These are phyloP conservation scores for Lolium rigidum DNA, from an alignment of 176 grass and related monocot genomes.

Conservation along the genomic window DNA sequence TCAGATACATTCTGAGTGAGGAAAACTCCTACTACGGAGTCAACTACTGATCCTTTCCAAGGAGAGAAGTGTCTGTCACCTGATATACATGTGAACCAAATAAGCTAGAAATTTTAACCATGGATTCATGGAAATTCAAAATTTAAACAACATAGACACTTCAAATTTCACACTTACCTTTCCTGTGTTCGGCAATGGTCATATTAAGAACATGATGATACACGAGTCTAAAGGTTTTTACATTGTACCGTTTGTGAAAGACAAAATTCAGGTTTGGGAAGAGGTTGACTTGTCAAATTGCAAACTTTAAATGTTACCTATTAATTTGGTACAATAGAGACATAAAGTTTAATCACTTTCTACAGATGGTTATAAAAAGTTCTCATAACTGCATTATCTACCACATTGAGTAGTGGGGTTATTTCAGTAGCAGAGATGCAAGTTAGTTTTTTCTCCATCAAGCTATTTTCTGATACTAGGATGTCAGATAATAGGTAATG, in stretches of 20 bases:
- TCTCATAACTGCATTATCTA: background rate
- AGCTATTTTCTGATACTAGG: conserved; percentile 16
- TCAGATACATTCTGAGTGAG: conserved; percentile 90
- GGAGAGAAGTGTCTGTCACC: conserved; percentile 78
- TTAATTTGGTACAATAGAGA: conserved; percentile 27
- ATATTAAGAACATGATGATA: conserved; percentile 1
- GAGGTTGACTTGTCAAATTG: conserved; percentile 7
- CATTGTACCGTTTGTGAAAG: background rate
- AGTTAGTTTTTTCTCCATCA: background rate
- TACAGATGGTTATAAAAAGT: conserved; percentile 25
- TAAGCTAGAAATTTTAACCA: conserved; percentile 34
- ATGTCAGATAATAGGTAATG: conserved; percentile 7
- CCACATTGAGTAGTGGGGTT: background rate
- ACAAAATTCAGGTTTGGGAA: conserved; percentile 17
- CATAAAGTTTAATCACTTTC: background rate
- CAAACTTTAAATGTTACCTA: background rate
- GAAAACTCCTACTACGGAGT: conserved; percentile 81
- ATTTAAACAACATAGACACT: background rate
- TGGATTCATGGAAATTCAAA: background rate
- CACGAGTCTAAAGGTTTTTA: background rate
- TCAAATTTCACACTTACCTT: conserved; percentile 1
- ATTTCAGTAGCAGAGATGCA: conserved; percentile 8
- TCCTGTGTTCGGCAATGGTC: conserved; percentile 23
- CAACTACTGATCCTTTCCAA: conserved; percentile 89
- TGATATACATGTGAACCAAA: conserved; percentile 42